These are phyloP conservation scores for Dionaea muscipula DNA, from an alignment of 179 eudicot species.

Conservation along the genomic window DNA sequence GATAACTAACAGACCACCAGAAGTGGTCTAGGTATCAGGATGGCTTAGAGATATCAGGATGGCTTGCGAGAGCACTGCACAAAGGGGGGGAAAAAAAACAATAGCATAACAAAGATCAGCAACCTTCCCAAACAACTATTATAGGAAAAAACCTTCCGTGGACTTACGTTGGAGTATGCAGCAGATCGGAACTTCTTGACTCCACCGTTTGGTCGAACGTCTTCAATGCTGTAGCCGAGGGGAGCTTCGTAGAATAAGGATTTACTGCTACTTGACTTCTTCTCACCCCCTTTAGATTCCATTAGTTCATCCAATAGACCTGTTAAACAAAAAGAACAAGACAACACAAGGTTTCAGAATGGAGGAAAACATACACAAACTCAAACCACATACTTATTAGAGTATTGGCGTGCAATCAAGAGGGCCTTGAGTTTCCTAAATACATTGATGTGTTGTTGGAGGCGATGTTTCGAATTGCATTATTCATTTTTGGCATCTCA, in stretches of 20 bases:
- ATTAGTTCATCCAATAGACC: constrained; percentile 18
- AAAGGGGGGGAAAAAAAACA: constrained; percentile 2
- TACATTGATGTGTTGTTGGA: too few relatives aligned
- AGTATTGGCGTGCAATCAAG: too few relatives aligned
- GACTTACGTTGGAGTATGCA: constrained; percentile 32
- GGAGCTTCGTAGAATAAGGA: constrained; percentile 30
- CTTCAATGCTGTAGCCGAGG: constrained; percentile 35
- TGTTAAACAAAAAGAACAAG: too few relatives aligned
- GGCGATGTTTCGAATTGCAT: too few relatives aligned
- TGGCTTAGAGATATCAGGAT: constrained; percentile 35
- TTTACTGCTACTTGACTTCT: constrained; percentile 15
- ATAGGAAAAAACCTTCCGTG: background rate
- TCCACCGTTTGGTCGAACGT: constrained; percentile 37
- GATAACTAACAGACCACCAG: constrained; percentile 7
- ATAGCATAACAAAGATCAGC: background rate
- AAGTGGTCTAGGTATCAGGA: too few relatives aligned
- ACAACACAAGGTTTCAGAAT: too few relatives aligned
- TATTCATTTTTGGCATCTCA: too few relatives aligned
- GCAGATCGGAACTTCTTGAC: constrained; percentile 35
- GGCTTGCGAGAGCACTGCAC: constrained; percentile 42
- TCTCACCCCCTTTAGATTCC: constrained; percentile 29
- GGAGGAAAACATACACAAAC: too few relatives aligned
- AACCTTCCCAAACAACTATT: too few relatives aligned
- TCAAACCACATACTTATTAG: too few relatives aligned
- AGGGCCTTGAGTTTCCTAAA: too few relatives aligned